These are phyloP conservation scores for Ormosia emarginata DNA, from an alignment of 306 rosid genomes.

Conservation along the genomic window DNA sequence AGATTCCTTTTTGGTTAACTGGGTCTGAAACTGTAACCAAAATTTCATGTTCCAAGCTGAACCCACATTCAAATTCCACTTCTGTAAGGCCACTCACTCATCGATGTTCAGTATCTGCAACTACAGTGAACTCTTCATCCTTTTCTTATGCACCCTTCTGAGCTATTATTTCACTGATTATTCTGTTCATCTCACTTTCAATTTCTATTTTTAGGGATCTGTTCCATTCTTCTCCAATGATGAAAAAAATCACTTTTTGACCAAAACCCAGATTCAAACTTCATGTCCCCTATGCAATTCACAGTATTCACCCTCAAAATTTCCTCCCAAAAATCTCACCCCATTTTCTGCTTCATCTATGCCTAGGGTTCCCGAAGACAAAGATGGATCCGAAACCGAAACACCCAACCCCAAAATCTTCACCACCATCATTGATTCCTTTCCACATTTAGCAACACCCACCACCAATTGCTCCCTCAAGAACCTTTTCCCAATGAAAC, in stretches of 20 bases:
- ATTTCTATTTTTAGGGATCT: not conserved
- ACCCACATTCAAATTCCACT: not conserved
- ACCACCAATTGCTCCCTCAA: conserved; percentile 23
- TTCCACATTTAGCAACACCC: conserved; percentile 43
- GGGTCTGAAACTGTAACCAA: not conserved
- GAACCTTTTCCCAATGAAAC: conserved; percentile 57
- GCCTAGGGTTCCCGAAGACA: conserved; percentile 41
- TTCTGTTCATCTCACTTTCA: not conserved
- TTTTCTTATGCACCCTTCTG: conserved; percentile 10
- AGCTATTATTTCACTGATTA: conserved; percentile 1
- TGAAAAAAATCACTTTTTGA: conserved; percentile 8
- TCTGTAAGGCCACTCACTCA: not conserved
- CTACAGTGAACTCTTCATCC: conserved; percentile 16
- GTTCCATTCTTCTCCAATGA: not conserved
- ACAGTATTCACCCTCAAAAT: not conserved
- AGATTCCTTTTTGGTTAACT: not conserved
- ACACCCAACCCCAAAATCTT: conserved; percentile 39
- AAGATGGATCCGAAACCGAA: conserved; percentile 54
- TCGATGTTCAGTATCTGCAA: conserved; percentile 12
- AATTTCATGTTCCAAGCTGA: conserved; percentile 11
- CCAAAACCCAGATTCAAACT: not conserved
- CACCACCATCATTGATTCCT: conserved; percentile 16
- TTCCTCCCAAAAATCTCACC: not conserved
- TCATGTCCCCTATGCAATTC: not conserved
- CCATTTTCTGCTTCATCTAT: conserved; percentile 11